Evolutionary conservation across 2,329 filamentous ascomycete species (phyloP).

Genomic region (Botrytis medusae): DNA sequence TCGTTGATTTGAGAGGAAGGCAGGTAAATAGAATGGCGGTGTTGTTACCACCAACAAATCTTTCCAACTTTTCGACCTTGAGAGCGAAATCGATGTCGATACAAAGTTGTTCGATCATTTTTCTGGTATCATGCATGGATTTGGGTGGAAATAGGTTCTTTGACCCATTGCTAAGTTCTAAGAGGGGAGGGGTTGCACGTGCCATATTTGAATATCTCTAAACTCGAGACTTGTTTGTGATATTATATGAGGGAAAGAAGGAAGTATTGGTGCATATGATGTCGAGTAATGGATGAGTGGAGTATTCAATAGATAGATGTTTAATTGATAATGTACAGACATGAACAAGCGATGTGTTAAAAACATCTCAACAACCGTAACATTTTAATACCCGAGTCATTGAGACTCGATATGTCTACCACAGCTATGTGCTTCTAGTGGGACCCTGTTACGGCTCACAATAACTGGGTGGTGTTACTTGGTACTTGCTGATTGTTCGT

Average conservation of each 20-base stretch:
- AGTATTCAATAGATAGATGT: neutral
- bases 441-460: neutral
- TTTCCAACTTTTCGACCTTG: neutral
- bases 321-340: neutral
- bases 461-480: no score
- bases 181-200: neutral
- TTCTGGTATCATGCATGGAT: neutral
- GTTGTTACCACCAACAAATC: neutral
- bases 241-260: neutral
- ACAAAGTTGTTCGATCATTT: neutral
- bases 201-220: neutral
- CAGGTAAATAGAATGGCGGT: neutral
- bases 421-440: neutral
- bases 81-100: neutral
- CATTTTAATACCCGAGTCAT: neutral
- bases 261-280: neutral
- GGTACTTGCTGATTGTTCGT: neutral
- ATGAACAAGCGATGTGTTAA: neutral
- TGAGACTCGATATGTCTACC: neutral
- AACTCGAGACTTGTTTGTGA: neutral
- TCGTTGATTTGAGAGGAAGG: neutral
- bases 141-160: constrained; percentile 1
- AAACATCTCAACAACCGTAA: neutral
- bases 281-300: neutral
- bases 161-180: neutral